Base-by-base conservation (phyloP, 352 stramenopile species). In the Phytophthora pseudosyringae region DNA sequence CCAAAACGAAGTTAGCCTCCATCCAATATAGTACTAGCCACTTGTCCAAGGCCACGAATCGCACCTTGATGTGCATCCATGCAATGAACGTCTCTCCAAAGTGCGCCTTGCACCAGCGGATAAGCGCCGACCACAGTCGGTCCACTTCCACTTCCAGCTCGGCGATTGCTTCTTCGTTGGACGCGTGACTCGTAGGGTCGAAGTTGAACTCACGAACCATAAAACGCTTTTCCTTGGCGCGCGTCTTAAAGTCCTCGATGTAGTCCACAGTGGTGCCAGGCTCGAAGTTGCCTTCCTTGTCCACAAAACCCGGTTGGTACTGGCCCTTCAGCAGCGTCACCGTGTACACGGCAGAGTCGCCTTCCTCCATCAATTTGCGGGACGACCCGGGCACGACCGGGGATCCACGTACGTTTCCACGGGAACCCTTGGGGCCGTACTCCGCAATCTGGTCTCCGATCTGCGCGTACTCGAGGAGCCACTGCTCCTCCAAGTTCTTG, bases 31-130 rank as follows among this genome's bases (percentile, higher is more conserved):
- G 5, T 53, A 44, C 38, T 47, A 53, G 6, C 25, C 43, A 45
- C 29, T 6, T 6, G 5, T 45, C 5, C n/a, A 36, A 12, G 7
- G 13, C 31, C 18, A 52, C 5, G 13, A 15, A 12, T 41, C 67
- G 10, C 12, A 98, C 92, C 88, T 99, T 99, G 64, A 99, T 96
- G 73, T 99, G 97, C 89, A 99, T 98, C 97, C 97, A 99, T 10
- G 95, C 96, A 46, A 98, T 97, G 66, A 99, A 99, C 9, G 94
- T 94, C 76, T 99, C 97, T 69, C 96, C 95, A 76, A 98, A 99
- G 74, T 99, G 97, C 16, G 94, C 96, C 77, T 98, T 98, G 88
- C 97, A 99, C 97, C 97, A 99, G 55, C 96, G 91, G 49, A 98
- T 92, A 54, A 99, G 91, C 6, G 92, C 93, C 36, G 84, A 96